These are phyloP conservation scores for Cordia subcordata DNA, from an alignment of 257 asterid species.

Conservation along the genomic window DNA sequence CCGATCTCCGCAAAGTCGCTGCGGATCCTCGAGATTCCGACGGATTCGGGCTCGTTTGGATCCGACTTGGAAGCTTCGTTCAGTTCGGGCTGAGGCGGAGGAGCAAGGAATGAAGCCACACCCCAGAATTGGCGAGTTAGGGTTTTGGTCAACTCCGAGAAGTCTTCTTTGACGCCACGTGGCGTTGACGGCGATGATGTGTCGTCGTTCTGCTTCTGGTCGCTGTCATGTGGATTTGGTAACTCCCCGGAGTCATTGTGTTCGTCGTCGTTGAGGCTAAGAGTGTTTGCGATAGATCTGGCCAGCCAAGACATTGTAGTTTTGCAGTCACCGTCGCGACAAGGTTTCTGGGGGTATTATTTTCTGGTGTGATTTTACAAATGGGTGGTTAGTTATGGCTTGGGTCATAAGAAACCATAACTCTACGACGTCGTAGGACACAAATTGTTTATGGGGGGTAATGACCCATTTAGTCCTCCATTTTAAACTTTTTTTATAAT, in stretches of 20 bases:
- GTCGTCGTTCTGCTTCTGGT: conserved; percentile 20
- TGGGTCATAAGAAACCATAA: too few relatives aligned
- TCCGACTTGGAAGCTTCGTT: background rate
- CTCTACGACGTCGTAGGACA: too few relatives aligned
- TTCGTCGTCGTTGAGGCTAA: conserved; percentile 50
- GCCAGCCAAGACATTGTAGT: conserved; percentile 87
- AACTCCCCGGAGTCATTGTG: conserved; percentile 7
- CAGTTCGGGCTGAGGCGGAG: conserved; percentile 64
- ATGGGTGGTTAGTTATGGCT: too few relatives aligned
- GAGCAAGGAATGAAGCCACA: conserved; percentile 90
- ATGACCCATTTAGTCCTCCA: too few relatives aligned
- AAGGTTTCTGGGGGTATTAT: background rate
- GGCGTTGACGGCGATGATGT: conserved; percentile 27
- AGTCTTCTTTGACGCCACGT: conserved; percentile 90
- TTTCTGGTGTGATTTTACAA: too few relatives aligned
- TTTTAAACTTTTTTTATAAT: too few relatives aligned
- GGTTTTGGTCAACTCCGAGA: conserved; percentile 82
- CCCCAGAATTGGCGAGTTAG: conserved; percentile 94
- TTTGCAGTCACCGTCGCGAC: conserved; percentile 20
- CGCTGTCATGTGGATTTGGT: conserved; percentile 3
- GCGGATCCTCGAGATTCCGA: conserved; percentile 53
- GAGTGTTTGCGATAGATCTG: conserved; percentile 89
- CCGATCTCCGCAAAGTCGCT: conserved; percentile 93
- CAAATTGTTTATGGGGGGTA: too few relatives aligned
- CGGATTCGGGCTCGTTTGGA: conserved; percentile 18